Conservation (phyloP, 164 flowering plant genomes). For the Magnolia officinalis region DNA sequence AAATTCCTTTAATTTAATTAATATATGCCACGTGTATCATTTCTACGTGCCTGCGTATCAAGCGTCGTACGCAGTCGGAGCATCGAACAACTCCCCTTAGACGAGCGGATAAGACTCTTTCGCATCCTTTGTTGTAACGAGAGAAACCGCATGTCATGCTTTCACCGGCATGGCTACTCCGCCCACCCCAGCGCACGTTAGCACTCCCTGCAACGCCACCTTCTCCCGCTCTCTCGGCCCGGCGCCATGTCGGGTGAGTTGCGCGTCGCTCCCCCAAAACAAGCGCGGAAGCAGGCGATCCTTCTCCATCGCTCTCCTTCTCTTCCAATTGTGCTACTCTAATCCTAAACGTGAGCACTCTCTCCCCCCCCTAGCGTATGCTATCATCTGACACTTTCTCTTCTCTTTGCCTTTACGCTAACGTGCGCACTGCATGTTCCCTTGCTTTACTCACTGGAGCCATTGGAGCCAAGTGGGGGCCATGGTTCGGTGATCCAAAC, state of each 20-base stretch:
- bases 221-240: neutral
- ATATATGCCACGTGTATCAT: too few relatives aligned
- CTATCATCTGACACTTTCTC: neutral
- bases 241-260: too few relatives aligned
- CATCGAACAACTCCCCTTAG: too few relatives aligned
- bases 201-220: slow-evolving; percentile 8
- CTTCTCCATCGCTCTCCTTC: slow-evolving; percentile 39
- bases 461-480: too few relatives aligned
- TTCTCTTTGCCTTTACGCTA: neutral
- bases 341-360: slow-evolving; percentile 37
- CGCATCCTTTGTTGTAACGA: too few relatives aligned
- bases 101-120: too few relatives aligned
- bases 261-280: slow-evolving; percentile 4
- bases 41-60: too few relatives aligned
- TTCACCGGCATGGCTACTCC: slow-evolving; percentile 5
- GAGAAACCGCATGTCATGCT: neutral
- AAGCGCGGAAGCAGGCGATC: slow-evolving; percentile 43
- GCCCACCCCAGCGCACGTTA: slow-evolving; percentile 24
- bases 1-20: too few relatives aligned
- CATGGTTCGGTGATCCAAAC: neutral
- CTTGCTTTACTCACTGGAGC: neutral
- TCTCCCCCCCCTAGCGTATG: neutral
- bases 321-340: slow-evolving; percentile 30
- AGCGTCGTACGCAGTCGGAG: too few relatives aligned
- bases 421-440: neutral